Evolutionary conservation across 2,329 filamentous ascomycete species (phyloP).

Genomic region (Botrytis tulipae): DNA sequence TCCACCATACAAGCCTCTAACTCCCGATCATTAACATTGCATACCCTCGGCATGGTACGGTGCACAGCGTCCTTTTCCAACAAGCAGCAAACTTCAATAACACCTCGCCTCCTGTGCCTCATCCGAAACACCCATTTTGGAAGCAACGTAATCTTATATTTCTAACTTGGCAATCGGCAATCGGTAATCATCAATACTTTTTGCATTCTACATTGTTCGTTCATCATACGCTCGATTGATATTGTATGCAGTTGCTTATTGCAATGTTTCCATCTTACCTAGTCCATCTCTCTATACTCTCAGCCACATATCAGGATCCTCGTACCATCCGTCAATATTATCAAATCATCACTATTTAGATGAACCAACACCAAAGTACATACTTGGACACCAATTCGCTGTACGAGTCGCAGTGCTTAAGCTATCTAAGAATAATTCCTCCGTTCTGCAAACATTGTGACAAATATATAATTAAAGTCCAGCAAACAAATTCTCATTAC

Average conservation of each 20-base stretch:
- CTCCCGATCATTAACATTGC: background rate
- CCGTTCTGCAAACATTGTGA: background rate
- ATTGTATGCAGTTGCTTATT: background rate
- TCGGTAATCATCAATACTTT: background rate
- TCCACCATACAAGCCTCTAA: background rate
- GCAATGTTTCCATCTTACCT: background rate
- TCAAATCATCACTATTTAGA: background rate
- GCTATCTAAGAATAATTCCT: background rate
- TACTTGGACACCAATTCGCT: background rate
- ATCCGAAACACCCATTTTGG: background rate
- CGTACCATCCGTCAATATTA: background rate
- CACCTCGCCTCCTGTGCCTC: background rate
- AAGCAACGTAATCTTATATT: background rate
- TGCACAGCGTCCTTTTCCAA: background rate
- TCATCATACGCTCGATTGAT: background rate
- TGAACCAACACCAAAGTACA: background rate
- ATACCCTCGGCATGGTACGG: background rate
- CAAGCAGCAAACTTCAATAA: background rate
- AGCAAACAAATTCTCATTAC: background rate
- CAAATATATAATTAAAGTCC: background rate
- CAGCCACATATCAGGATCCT: background rate
- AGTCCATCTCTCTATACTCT: background rate
- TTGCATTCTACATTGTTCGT: too few species aligned
- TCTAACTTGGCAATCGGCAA: background rate
- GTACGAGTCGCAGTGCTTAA: background rate